Conservation (phyloP, 192 early-diverging fungal genomes). For the Allomyces arbusculus region DNA sequence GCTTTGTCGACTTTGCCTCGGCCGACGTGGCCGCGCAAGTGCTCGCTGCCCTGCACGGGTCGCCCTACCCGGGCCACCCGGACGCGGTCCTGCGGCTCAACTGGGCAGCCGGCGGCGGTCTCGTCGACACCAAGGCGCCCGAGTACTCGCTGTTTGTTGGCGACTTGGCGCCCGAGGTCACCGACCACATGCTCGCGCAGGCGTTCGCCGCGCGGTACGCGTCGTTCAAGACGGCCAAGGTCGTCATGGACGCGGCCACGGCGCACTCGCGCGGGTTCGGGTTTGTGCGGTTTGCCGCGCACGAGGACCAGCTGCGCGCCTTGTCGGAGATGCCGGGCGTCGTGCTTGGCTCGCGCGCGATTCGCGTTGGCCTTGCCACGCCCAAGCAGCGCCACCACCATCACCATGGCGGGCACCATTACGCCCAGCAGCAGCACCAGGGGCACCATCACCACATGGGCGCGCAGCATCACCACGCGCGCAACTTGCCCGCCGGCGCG, state of each 20-base stretch:
- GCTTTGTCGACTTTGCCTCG: conserved; percentile 70
- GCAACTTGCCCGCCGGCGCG: conserved; percentile 5
- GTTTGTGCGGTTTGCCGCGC: conserved; percentile 79
- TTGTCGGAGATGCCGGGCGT: conserved; percentile 78
- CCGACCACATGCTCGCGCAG: conserved; percentile 62
- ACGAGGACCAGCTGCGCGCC: conserved; percentile 72
- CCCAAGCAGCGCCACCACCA: conserved; percentile 20
- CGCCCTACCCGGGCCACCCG: conserved; percentile 53
- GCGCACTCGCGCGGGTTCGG: conserved; percentile 74
- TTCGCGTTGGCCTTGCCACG: conserved; percentile 77
- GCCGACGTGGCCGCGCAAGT: conserved; percentile 45
- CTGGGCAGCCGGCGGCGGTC: conserved; percentile 79
- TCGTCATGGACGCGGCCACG: conserved; percentile 73
- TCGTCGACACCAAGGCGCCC: conserved; percentile 35
- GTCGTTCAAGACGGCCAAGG: conserved; percentile 76
- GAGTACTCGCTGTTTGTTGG: conserved; percentile 94
- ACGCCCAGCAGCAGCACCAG: neutral
- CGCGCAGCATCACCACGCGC: conserved; percentile 7
- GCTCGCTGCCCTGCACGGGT: conserved; percentile 53
- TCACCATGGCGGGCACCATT: neutral
- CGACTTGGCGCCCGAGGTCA: conserved; percentile 77
- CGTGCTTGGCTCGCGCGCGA: conserved; percentile 56
- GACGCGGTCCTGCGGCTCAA: conserved; percentile 74
- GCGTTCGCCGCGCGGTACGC: conserved; percentile 65
- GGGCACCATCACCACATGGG: conserved; percentile 10